Evolutionary conservation across 2,329 filamentous ascomycete species (phyloP).

Genomic region (Fusarium odoratissimum): DNA sequence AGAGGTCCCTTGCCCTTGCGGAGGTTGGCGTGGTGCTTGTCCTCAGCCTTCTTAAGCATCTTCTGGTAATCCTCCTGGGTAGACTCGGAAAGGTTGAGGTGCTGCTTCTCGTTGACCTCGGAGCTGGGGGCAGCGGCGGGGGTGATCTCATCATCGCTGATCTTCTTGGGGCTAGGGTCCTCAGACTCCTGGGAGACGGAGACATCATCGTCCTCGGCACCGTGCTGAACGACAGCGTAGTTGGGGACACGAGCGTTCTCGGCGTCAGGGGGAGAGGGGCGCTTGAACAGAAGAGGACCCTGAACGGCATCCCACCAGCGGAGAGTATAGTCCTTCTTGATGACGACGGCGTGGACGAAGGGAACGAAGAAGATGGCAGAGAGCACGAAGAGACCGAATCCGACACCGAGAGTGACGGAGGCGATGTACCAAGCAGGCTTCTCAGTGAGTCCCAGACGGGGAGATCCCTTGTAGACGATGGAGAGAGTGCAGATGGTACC

Average conservation of each 20-base stretch:
- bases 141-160: constrained; percentile 49
- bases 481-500: constrained; percentile 80
- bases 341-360: constrained; percentile 72
- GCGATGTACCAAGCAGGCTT: constrained; percentile 76
- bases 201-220: constrained; percentile 56
- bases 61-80: constrained; percentile 70
- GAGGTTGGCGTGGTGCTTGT: constrained; percentile 72
- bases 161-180: constrained; percentile 32
- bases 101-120: constrained; percentile 55
- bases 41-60: constrained; percentile 67
- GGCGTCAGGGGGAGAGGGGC: constrained; percentile 64
- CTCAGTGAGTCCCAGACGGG: constrained; percentile 49
- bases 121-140: constrained; percentile 38
- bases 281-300: constrained; percentile 73
- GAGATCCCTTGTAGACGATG: constrained; percentile 85
- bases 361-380: constrained; percentile 79
- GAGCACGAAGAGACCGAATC: constrained; percentile 68
- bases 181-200: constrained; percentile 39
- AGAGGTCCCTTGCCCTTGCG: constrained; percentile 72
- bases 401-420: constrained; percentile 72
- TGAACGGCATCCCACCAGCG: constrained; percentile 71
- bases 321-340: constrained; percentile 75
- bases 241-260: constrained; percentile 73
- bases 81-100: constrained; percentile 50
- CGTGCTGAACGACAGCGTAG: constrained; percentile 81